Evolutionary conservation across 495 filamentous ascomycete species (phyloP).

Genomic region (Cudoniella acicularis): DNA sequence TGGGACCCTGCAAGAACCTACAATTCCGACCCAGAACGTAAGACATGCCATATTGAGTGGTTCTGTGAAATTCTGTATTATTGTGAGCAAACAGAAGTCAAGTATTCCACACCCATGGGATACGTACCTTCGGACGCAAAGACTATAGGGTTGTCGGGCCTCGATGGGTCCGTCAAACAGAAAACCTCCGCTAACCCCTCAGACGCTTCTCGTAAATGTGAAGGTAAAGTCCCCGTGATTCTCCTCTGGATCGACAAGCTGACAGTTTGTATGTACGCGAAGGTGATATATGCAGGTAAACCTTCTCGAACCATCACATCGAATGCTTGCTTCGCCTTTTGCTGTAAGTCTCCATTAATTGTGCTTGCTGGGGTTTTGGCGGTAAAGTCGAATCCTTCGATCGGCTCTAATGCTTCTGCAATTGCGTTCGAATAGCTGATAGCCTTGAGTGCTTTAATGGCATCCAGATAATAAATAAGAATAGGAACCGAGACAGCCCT

Average conservation of each 20-base stretch:
- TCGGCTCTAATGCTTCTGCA: conserved; percentile 45
- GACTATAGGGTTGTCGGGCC: conserved; percentile 71
- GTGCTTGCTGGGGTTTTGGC: conserved; percentile 39
- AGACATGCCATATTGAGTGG: conserved; percentile 57
- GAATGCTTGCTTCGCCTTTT: conserved; percentile 56
- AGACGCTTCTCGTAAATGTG: conserved; percentile 51
- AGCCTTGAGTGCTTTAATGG: conserved; percentile 65
- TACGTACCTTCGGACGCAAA: conserved; percentile 70
- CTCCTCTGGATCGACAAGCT: conserved; percentile 52
- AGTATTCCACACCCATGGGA: neutral
- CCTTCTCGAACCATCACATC: conserved; percentile 59
- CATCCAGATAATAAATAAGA: conserved; percentile 67
- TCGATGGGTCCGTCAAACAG: conserved; percentile 70
- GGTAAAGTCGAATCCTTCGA: conserved; percentile 43
- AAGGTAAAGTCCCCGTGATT: conserved; percentile 52
- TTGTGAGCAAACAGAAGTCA: conserved; percentile 9
- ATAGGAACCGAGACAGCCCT: conserved; percentile 61
- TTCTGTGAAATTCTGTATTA: conserved; percentile 52
- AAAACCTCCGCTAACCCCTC: conserved; percentile 75
- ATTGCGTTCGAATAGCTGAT: conserved; percentile 67
- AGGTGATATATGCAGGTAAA: conserved; percentile 67
- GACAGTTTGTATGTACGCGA: conserved; percentile 55
- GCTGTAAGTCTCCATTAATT: conserved; percentile 50
- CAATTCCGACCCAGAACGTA: conserved; percentile 60
- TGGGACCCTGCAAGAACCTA: conserved; percentile 60